Conservation (phyloP, 208 protist species). For the Leishmania tropica region DNA sequence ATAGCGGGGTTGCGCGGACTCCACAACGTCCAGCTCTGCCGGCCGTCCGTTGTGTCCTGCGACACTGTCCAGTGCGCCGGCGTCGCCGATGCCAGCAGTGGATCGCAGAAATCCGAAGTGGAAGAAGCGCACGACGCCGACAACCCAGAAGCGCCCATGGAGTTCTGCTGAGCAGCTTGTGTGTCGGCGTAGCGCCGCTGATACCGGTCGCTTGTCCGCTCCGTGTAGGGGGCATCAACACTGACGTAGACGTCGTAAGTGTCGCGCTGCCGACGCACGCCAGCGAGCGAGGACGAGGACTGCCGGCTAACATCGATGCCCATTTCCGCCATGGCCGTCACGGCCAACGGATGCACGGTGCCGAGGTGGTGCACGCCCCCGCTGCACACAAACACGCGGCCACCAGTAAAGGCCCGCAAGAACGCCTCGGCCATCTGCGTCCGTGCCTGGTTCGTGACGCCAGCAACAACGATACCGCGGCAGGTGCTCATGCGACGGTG, state of each 20-base stretch:
- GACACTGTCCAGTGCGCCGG: conserved; percentile 81
- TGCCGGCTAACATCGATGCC: conserved; percentile 59
- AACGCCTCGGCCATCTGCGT: conserved; percentile 89
- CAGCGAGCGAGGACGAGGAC: conserved; percentile 56
- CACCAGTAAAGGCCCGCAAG: conserved; percentile 53
- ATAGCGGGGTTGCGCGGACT: conserved; percentile 86
- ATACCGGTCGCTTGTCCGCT: conserved; percentile 45
- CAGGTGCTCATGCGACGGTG: conserved; percentile 51
- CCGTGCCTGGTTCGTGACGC: conserved; percentile 69
- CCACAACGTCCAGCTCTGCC: conserved; percentile 75
- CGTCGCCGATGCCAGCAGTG: conserved; percentile 53
- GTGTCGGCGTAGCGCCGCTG: conserved; percentile 21
- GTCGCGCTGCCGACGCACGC: conserved; percentile 55
- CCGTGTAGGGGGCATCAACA: conserved; percentile 62
- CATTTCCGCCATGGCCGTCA: conserved; percentile 53
- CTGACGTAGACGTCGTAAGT: conserved; percentile 90
- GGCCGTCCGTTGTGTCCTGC: conserved; percentile 63
- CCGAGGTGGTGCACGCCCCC: conserved; percentile 60
- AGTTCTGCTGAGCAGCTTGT: not conserved
- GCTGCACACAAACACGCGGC: conserved; percentile 73
- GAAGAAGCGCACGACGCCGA: conserved; percentile 6
- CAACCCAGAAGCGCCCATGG: too few species aligned
- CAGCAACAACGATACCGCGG: conserved; percentile 79
- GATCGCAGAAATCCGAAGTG: conserved; percentile 10
- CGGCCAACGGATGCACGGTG: conserved; percentile 66